Evolutionary conservation across 257 asterid genomes (phyloP), one percentile per base, ranked within the genome.

Genomic region (Nyctanthes arbortristis): DNA sequence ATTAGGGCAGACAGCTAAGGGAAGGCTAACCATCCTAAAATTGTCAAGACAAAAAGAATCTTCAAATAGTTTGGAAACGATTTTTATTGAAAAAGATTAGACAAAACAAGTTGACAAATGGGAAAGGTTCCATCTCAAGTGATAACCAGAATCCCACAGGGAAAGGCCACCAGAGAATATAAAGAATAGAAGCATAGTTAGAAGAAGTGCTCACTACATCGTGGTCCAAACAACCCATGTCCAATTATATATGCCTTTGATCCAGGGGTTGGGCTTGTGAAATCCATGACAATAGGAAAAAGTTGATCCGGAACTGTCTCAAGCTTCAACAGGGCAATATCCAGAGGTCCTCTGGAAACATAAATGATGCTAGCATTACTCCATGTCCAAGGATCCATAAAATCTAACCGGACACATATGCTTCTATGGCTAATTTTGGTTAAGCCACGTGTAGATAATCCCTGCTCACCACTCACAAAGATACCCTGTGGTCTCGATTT

Each of bases 151-250:
- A 47, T 40, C 34, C 39, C 1, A 62, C 14, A 22, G 55, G 43
- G 27, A 40, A 25, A 33, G 12, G 62, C 30, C 12, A 14, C 14
- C 29, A n/a, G 49, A 36, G 63, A 62, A 30, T 16, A 24, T 18
- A 27, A 18, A 60, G 39, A 52, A 58, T 7, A 66, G 25, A 63
- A 34, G 24, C 35, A 70, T 4, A 22, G 59, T 3, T 7, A 56
- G 66, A 74, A 11, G 67, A 66, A 72, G 61, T 39, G 30, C 56
- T 81, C 84, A 94, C 99, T 96, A 70, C 90, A 86, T 68, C 97
- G 96, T 59, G 99, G 99, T 73, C 99, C 99, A 88, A 91, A 89
- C 66, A 94, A 82, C 37, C 99, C 99, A 69, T 94, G 99, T 60
- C 99, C 97, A 32, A 94, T 85, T 70, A 94, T 88, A 84, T 81